phyloP scores from a whole-genome alignment of 768 basidiomycete genomes.

The Pisolithus tinctorius region DNA sequence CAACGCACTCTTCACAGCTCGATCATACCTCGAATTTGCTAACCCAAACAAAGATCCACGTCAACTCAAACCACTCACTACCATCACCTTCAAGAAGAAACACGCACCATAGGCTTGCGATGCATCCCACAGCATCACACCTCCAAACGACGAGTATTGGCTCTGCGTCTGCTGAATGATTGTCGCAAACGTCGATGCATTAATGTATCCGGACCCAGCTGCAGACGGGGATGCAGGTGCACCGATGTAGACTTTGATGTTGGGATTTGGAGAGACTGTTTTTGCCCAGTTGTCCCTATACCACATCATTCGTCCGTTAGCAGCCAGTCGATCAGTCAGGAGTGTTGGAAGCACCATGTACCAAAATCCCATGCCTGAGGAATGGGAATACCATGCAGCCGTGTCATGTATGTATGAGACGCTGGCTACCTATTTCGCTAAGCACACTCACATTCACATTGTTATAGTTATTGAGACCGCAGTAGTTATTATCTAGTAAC shows the following conservation, averaged over 20 bases:
- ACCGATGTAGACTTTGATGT: conserved; percentile 45
- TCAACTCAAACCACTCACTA: too few species aligned
- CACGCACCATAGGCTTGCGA: conserved; percentile 38
- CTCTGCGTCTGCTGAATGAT: conserved; percentile 28
- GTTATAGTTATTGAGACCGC: conserved; percentile 35
- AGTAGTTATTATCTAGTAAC: conserved; percentile 41
- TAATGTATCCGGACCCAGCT: conserved; percentile 37
- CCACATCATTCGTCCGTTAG: background rate
- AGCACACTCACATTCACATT: conserved; percentile 28
- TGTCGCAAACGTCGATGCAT: conserved; percentile 23
- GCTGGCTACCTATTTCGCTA: background rate
- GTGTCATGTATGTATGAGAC: background rate
- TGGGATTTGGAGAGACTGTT: conserved; percentile 34
- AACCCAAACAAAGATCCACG: too few species aligned
- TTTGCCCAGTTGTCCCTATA: conserved; percentile 43
- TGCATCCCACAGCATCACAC: conserved; percentile 37
- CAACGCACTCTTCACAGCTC: conserved; percentile 37
- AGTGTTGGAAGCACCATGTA: conserved; percentile 25
- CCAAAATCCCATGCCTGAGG: conserved; percentile 41
- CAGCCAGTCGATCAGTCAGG: too few species aligned
- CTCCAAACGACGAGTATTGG: conserved; percentile 40
- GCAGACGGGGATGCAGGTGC: conserved; percentile 36
- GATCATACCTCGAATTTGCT: conserved; percentile 40
- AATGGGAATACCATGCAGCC: background rate
- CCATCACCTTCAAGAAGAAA: too few species aligned